phyloP scores from a whole-genome alignment of 2,329 filamentous ascomycete genomes.

The Nigrograna mackinnonii region DNA sequence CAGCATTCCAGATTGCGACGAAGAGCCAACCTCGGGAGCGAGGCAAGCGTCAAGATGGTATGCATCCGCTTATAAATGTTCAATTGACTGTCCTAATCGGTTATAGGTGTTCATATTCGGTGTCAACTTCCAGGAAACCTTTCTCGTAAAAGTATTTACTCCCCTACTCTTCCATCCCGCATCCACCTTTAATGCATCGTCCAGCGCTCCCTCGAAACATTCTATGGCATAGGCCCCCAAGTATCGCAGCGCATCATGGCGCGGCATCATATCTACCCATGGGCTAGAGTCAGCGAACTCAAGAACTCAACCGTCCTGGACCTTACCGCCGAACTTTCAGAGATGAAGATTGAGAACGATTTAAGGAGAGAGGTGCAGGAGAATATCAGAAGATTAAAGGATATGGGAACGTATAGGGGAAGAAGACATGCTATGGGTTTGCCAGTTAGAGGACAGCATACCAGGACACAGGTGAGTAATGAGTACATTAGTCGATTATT shows the following conservation, averaged over 20 bases:
- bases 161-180: slow-evolving; percentile 8
- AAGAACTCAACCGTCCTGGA: slow-evolving; percentile 77
- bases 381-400: slow-evolving; percentile 83
- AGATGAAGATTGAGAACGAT: slow-evolving; percentile 94
- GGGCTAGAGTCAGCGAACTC: slow-evolving; percentile 75
- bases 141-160: slow-evolving; percentile 75
- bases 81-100: slow-evolving; percentile 13
- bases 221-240: slow-evolving; percentile 39
- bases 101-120: slow-evolving; percentile 80
- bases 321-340: slow-evolving; percentile 81
- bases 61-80: slow-evolving; percentile 5
- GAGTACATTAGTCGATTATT: not conserved
- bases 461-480: slow-evolving; percentile 68
- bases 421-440: slow-evolving; percentile 89
- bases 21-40: too few relatives aligned
- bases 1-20: too few relatives aligned
- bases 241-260: slow-evolving; percentile 75
- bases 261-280: slow-evolving; percentile 85
- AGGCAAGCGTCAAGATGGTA: slow-evolving; percentile 27
- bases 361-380: slow-evolving; percentile 76
- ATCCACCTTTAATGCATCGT: slow-evolving; percentile 34
- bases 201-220: slow-evolving; percentile 67
- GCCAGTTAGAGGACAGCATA: slow-evolving; percentile 88
- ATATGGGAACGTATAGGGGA: slow-evolving; percentile 89
- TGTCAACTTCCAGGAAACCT: slow-evolving; percentile 80